Percentiles rank a stretch among this genome's conserved stretches.
Evolutionary conservation across 208 protist genomes (phyloP).

Genomic region (Tetramitus jugosus): DNA sequence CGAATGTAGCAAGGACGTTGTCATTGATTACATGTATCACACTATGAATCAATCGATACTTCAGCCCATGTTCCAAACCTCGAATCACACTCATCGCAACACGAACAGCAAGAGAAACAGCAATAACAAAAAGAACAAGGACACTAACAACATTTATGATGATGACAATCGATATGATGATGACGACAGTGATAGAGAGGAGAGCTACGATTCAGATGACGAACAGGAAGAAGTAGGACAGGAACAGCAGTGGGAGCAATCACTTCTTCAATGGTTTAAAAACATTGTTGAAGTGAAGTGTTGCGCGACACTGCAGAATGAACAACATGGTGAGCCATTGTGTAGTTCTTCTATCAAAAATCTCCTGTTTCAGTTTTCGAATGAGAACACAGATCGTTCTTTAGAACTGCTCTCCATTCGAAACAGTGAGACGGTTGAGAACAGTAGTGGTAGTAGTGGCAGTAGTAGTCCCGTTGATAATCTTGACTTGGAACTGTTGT

Average conservation of each 20-base stretch:
- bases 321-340: not conserved
- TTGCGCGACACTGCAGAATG: too few relatives aligned
- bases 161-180: not conserved
- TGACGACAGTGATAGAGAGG: not conserved
- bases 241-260: not conserved
- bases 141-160: too few relatives aligned
- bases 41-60: not conserved
- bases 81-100: not conserved
- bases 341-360: not conserved
- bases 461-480: not conserved
- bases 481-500: not conserved
- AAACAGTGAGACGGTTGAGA: not conserved
- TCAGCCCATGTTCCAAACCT: not conserved
- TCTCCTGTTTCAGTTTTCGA: not conserved
- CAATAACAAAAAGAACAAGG: not conserved
- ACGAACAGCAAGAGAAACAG: not conserved
- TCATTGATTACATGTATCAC: too few relatives aligned
- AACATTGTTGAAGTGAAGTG: too few relatives aligned
- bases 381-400: not conserved
- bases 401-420: not conserved
- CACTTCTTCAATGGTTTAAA: too few relatives aligned
- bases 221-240: not conserved
- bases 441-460: not conserved
- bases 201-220: not conserved
- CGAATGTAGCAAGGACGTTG: too few relatives aligned